A percentile compares a stretch with the other conserved stretches of the same genome.
Conservation (phyloP, 352 stramenopile species). For the Phytophthora hibernalis region DNA sequence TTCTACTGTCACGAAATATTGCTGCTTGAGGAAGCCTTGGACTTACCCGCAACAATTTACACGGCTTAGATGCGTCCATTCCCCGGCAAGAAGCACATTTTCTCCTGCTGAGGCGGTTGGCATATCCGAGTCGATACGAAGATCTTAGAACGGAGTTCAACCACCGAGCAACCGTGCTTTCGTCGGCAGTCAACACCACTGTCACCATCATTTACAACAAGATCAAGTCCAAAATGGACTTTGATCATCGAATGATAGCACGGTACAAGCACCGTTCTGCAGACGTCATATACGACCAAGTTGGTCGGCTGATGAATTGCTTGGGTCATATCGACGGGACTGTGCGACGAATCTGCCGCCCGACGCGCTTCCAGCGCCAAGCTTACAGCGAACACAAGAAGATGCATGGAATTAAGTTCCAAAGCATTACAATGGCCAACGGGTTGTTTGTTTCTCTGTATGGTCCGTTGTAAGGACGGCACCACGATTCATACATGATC, state of each 20-base stretch:
- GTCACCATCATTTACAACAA: conserved; percentile 2
- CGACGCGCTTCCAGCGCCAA: conserved; percentile 1
- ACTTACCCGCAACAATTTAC: neutral
- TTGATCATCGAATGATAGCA: conserved; percentile 13
- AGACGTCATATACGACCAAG: conserved; percentile 7
- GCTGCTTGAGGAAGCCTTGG: neutral
- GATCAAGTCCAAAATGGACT: conserved; percentile 11
- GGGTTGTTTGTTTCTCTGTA: conserved; percentile 3
- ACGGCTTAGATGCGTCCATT: neutral
- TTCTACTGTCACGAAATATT: neutral
- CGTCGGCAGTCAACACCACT: neutral
- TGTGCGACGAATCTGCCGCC: conserved; percentile 8
- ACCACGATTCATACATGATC: conserved; percentile 11
- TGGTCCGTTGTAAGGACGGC: conserved; percentile 2
- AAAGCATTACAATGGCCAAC: conserved; percentile 13
- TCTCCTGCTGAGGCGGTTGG: neutral
- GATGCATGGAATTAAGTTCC: conserved; percentile 12
- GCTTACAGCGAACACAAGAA: conserved; percentile 16
- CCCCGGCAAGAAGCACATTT: neutral
- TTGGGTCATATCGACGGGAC: conserved; percentile 16
- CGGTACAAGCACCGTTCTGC: conserved; percentile 7
- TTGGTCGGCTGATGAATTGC: neutral
- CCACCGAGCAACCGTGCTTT: neutral
- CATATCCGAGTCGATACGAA: neutral
- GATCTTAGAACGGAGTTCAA: neutral